phyloP scores from a whole-genome alignment of 2,329 filamentous ascomycete genomes.

The Paraphaeosphaeria sporulosa region DNA sequence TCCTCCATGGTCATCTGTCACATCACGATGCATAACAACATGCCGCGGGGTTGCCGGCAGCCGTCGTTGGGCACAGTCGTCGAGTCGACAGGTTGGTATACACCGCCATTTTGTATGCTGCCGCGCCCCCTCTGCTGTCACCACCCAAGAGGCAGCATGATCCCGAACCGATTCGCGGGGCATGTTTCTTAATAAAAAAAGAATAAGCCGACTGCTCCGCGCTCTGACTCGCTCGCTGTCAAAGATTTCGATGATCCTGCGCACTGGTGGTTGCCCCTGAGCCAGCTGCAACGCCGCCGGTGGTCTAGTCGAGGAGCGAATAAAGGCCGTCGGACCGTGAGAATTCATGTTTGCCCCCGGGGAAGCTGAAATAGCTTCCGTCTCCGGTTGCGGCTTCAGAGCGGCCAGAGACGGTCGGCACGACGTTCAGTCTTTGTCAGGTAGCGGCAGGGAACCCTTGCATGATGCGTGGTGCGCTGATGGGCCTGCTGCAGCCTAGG shows the following conservation, averaged over 20 bases:
- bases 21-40: constrained; percentile 23
- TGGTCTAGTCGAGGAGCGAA: constrained; percentile 23
- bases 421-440: constrained; percentile 34
- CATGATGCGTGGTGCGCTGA: constrained; percentile 14
- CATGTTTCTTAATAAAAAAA: constrained; percentile 29
- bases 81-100: constrained; percentile 13
- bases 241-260: constrained; percentile 26
- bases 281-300: constrained; percentile 14
- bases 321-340: constrained; percentile 26
- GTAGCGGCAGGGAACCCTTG: constrained; percentile 27
- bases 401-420: constrained; percentile 37
- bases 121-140: constrained; percentile 29
- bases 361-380: constrained; percentile 37
- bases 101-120: constrained; percentile 45
- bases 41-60: constrained; percentile 27
- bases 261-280: constrained; percentile 33
- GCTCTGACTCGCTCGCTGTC: constrained; percentile 37
- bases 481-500: constrained; percentile 26
- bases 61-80: constrained; percentile 13
- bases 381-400: constrained; percentile 33
- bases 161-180: constrained; percentile 28
- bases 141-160: constrained; percentile 17
- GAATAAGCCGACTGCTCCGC: constrained; percentile 31
- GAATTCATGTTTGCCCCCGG: constrained; percentile 40
- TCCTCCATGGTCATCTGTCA: constrained; percentile 29